Evolutionary conservation across 495 filamentous ascomycete genomes (phyloP).

Genomic region (Acidiella bohemica): DNA sequence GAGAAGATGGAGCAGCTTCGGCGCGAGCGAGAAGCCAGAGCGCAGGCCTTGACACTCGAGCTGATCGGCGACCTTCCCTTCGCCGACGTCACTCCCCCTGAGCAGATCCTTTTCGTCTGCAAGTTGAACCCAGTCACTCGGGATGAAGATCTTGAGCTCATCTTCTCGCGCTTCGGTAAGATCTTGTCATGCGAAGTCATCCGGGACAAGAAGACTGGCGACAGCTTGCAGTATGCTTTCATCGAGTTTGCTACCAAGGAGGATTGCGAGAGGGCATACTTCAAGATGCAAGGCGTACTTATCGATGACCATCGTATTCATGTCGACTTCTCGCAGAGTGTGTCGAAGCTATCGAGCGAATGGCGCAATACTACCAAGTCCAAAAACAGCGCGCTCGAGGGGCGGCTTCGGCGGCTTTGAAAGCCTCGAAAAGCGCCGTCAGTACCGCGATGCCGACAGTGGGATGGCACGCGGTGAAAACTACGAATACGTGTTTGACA

Average conservation of each 20-base stretch:
- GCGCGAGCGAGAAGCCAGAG: conserved; percentile 80
- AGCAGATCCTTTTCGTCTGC: conserved; percentile 96
- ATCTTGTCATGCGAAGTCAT: conserved; percentile 96
- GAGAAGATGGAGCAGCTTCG: conserved; percentile 65
- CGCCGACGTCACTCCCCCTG: conserved; percentile 92
- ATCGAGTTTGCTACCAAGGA: conserved; percentile 91
- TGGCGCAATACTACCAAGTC: conserved; percentile 82
- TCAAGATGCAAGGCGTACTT: conserved; percentile 93
- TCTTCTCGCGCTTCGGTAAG: conserved; percentile 92
- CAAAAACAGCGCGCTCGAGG: conserved; percentile 50
- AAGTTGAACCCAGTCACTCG: conserved; percentile 94
- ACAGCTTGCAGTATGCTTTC: conserved; percentile 94
- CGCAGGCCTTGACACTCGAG: conserved; percentile 87
- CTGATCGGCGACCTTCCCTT: conserved; percentile 98
- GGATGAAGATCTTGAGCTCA: conserved; percentile 87
- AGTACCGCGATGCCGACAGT: conserved; percentile 68
- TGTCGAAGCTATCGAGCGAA: conserved; percentile 73
- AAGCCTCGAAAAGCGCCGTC: conserved; percentile 73
- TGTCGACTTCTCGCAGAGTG: conserved; percentile 96
- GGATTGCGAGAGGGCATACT: conserved; percentile 89
- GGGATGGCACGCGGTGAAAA: conserved; percentile 34
- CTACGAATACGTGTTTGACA: conserved; percentile 76
- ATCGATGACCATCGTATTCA: conserved; percentile 98
- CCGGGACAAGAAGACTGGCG: conserved; percentile 81
- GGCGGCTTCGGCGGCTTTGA: conserved; percentile 87